These are phyloP conservation scores for Dimargaris xerosporica DNA, from an alignment of 192 early-diverging fungal species.

Conservation along the genomic window DNA sequence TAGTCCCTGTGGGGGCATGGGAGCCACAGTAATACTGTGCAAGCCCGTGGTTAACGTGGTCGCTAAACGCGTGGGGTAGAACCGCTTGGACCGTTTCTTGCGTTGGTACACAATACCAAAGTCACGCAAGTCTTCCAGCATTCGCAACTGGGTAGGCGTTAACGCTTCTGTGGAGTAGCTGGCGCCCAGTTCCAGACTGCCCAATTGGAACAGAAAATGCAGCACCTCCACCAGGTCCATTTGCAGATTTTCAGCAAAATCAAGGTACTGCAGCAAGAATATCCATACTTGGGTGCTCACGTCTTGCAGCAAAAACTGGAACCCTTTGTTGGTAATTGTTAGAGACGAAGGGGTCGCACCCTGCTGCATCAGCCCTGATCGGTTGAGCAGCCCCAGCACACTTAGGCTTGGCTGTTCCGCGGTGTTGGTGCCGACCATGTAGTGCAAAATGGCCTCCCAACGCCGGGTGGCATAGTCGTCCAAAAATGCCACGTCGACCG, in stretches of 20 bases:
- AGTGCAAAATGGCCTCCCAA: conserved; percentile 78
- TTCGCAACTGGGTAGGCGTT: conserved; percentile 63
- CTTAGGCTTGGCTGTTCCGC: conserved; percentile 47
- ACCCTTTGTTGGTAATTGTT: conserved; percentile 87
- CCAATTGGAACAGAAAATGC: conserved; percentile 87
- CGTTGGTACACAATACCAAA: conserved; percentile 84
- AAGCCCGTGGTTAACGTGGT: conserved; percentile 77
- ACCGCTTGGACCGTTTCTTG: conserved; percentile 50
- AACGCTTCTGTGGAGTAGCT: conserved; percentile 76
- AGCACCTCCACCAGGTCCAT: conserved; percentile 93
- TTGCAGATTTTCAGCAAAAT: conserved; percentile 51
- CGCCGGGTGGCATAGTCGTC: conserved; percentile 63
- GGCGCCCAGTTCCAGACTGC: conserved; percentile 75
- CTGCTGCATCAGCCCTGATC: conserved; percentile 56
- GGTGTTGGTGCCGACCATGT: conserved; percentile 73
- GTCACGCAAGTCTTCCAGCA: conserved; percentile 77
- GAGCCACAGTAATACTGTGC: conserved; percentile 19
- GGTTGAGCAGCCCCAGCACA: conserved; percentile 53
- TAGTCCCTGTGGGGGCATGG: conserved; percentile 14
- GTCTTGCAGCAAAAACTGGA: conserved; percentile 93
- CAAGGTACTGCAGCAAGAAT: conserved; percentile 82
- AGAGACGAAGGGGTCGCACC: conserved; percentile 18
- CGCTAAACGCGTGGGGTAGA: conserved; percentile 85
- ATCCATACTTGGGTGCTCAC: conserved; percentile 92
- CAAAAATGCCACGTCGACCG: conserved; percentile 53